Conservation (phyloP, 2,329 filamentous ascomycete genomes). For the Fonsecaea nubica region DNA sequence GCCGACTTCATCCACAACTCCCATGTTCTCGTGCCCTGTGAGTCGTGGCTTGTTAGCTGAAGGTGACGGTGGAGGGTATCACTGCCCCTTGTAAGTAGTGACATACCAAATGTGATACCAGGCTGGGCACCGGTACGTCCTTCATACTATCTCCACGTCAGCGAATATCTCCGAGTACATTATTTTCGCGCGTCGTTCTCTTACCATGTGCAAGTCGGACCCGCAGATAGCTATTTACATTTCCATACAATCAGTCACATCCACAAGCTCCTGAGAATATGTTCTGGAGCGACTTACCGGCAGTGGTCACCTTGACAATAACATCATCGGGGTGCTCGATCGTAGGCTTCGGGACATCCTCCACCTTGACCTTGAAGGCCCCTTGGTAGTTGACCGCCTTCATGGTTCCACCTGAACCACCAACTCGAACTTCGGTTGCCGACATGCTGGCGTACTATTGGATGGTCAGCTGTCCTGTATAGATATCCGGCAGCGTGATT, state of each 20-base stretch:
- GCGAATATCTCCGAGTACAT: not conserved
- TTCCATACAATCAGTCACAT: not conserved
- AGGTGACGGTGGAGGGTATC: not conserved
- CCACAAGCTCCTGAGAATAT: not conserved
- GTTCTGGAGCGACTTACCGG: constrained; percentile 47
- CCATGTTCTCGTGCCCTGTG: constrained; percentile 66
- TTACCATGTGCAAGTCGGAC: constrained; percentile 55
- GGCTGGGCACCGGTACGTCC: constrained; percentile 67
- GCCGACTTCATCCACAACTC: constrained; percentile 62
- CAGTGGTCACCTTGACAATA: constrained; percentile 70
- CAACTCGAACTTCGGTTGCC: constrained; percentile 27
- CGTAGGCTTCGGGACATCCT: constrained; percentile 64
- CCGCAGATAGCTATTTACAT: constrained; percentile 58
- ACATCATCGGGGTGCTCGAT: constrained; percentile 70
- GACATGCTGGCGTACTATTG: constrained; percentile 22
- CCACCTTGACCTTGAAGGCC: constrained; percentile 67
- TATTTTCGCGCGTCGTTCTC: not conserved
- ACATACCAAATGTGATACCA: constrained; percentile 65
- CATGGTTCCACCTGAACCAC: constrained; percentile 52
- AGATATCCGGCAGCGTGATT: constrained; percentile 10
- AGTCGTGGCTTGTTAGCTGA: constrained; percentile 3
- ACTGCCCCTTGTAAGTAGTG: not conserved
- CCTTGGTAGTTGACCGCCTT: constrained; percentile 69
- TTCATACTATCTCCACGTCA: constrained; percentile 65
- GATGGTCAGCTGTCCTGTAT: not conserved